phyloP scores from a whole-genome alignment of 2,329 filamentous ascomycete species.

The Metarhizium album region DNA sequence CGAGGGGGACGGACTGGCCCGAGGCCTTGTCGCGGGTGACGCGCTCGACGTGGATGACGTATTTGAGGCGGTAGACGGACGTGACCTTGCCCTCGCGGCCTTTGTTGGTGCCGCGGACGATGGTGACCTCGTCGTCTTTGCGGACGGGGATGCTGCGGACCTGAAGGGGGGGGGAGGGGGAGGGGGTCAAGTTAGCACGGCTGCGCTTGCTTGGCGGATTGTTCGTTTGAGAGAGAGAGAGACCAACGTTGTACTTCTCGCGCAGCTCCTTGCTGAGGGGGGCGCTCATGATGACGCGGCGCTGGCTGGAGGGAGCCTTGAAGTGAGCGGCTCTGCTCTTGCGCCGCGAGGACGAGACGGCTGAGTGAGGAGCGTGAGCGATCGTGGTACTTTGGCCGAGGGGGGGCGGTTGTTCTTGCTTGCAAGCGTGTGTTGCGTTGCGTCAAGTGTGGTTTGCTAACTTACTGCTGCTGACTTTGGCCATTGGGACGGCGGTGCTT shows the following conservation, averaged over 20 bases:
- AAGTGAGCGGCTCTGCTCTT: conserved; percentile 99
- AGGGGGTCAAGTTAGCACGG: too few species aligned
- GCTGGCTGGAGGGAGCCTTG: conserved; percentile 84
- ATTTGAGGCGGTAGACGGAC: conserved; percentile 97
- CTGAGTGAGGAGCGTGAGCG: conserved; percentile 24
- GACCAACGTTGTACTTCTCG: conserved; percentile 94
- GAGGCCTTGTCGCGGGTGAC: conserved; percentile 95
- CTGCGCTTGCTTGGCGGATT: too few species aligned
- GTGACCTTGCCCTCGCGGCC: conserved; percentile 97
- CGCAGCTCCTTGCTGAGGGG: conserved; percentile 93
- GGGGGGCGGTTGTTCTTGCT: too few species aligned
- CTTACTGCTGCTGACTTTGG: conserved; percentile 56
- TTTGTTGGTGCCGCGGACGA: conserved; percentile 91
- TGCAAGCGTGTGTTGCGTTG: not conserved
- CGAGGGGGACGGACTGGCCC: conserved; percentile 89
- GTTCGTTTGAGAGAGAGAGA: too few species aligned
- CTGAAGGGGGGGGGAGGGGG: conserved; percentile 42
- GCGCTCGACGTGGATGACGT: conserved; percentile 93
- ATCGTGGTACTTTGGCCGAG: not conserved
- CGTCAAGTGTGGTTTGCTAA: conserved; percentile 5
- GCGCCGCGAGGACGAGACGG: conserved; percentile 70
- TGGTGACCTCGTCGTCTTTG: conserved; percentile 92
- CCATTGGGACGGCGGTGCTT: conserved; percentile 45
- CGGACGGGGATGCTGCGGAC: conserved; percentile 93
- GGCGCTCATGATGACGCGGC: conserved; percentile 95